Evolutionary conservation across 805 yeast genomes (phyloP), one percentile per base, ranked within the genome.

Genomic region (Zygosaccharomyces rouxii): DNA sequence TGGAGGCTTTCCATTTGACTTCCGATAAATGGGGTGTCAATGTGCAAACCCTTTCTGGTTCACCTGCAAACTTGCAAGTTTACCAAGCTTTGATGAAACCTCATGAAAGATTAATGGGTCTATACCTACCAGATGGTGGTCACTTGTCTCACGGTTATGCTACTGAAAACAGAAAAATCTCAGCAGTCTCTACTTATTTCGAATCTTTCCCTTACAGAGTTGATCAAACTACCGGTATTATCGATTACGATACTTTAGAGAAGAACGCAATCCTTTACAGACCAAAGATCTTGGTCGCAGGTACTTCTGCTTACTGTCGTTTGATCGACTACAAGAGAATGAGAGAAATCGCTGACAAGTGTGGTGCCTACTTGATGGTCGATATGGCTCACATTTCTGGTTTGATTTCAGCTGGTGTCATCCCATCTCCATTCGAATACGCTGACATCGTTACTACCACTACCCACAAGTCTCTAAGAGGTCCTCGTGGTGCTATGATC

Each of bases 371-470:
- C 73, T 80, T 94, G 59, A 83, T 94, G 67, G 89, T 86, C 54
- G 99, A 94, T 72, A 94, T 94, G 98, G 99, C 99, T 43, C 99
- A 94, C 70, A 94, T 89, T 63, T 87, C 97, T 29, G 99, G 99
- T 66, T 78, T 94, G 60, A 81, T 94, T 57, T 89, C 97, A 55
- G 96, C 99, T 54, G 94, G 89, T 59, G 98, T 92, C 49, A 90
- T 89, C 53, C 95, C 90, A 60, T 84, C 95, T 49, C 99, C 99
- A 56, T 94, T 94, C 76, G 95, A 89, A 73, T 89, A 86, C 71
- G 92, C 98, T 51, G 99, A 94, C 67, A 84, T 94, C 59, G 99
- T 94, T 67, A 94, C 99, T 58, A 94, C 99, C 62, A 92, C 99
- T 51, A 92, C 99, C 52, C 99, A 94, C 80, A 94, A 94, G 77